phyloP scores from a whole-genome alignment of 306 rosid genomes.

The Alnus glutinosa region DNA sequence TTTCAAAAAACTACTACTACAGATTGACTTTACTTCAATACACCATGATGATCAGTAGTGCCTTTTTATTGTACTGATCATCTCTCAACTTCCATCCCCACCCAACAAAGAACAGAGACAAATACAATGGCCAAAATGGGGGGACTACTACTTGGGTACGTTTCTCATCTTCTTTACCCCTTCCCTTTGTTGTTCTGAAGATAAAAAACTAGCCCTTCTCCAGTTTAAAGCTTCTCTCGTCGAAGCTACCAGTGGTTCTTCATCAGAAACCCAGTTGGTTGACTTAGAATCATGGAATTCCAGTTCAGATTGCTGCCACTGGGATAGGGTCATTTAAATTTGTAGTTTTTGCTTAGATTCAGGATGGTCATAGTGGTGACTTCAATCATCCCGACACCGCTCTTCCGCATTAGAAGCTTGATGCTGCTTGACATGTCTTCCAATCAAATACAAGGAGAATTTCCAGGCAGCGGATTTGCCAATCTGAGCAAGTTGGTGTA shows the following conservation, averaged over 20 bases:
- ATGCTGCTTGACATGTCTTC: conserved; percentile 22
- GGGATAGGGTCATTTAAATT: conserved; percentile 31
- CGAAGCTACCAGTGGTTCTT: background rate
- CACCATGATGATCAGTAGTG: background rate
- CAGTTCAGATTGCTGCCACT: conserved; percentile 27
- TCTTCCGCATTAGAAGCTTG: conserved; percentile 31
- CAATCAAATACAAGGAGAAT: conserved; percentile 16
- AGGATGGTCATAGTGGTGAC: conserved; percentile 7
- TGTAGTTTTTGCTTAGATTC: conserved; percentile 8
- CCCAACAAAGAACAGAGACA: background rate
- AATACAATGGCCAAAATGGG: conserved; percentile 15
- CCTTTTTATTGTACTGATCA: background rate
- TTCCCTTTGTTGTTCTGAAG: conserved; percentile 17
- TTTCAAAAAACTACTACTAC: background rate
- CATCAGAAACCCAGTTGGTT: background rate
- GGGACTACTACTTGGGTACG: background rate
- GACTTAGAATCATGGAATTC: conserved; percentile 27
- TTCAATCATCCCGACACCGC: conserved; percentile 14
- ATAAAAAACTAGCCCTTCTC: conserved; percentile 27
- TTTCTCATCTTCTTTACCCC: conserved; percentile 9
- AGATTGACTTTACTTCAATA: background rate
- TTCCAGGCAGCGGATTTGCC: conserved; percentile 18
- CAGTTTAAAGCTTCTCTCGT: conserved; percentile 27
- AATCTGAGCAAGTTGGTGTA: conserved; percentile 25
- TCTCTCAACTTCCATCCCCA: background rate